Evolutionary conservation across 805 yeast species (phyloP).

Genomic region (Helenozyma baotianmanensis): DNA sequence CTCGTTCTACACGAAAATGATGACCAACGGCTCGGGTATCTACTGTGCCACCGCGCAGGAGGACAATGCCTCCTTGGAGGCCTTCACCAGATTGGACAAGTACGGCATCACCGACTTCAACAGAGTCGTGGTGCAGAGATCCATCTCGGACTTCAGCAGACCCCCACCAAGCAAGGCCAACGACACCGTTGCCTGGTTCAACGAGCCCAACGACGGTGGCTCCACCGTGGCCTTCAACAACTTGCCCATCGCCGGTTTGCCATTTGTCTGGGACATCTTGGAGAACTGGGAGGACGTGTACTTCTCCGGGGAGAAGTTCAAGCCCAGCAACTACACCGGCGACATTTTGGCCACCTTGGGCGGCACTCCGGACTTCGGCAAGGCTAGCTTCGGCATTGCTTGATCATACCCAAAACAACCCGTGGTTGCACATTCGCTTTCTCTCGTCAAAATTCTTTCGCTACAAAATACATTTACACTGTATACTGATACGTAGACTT

Average conservation of each 20-base stretch:
- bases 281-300: slow-evolving; percentile 43
- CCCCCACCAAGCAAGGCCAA: slow-evolving; percentile 44
- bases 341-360: slow-evolving; percentile 56
- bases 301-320: slow-evolving; percentile 27
- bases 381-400: slow-evolving; percentile 21
- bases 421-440: not conserved
- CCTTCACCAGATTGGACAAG: slow-evolving; percentile 49
- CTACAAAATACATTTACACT: too few species aligned
- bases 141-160: slow-evolving; percentile 55
- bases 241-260: slow-evolving; percentile 49
- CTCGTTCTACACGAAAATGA: slow-evolving; percentile 40
- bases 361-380: slow-evolving; percentile 38
- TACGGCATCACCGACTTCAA: slow-evolving; percentile 53
- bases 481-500: too few species aligned
- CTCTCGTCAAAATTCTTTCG: not conserved
- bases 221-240: slow-evolving; percentile 44
- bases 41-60: slow-evolving; percentile 65
- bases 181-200: slow-evolving; percentile 48
- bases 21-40: slow-evolving; percentile 55
- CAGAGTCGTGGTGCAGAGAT: slow-evolving; percentile 56
- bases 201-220: slow-evolving; percentile 49
- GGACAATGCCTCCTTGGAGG: slow-evolving; percentile 62
- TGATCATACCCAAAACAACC: slow-evolving; percentile 4
- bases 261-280: slow-evolving; percentile 51
- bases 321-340: slow-evolving; percentile 54